These are phyloP conservation scores for Hortaea werneckii DNA, from an alignment of 2,329 filamentous ascomycete species.

Conservation along the genomic window DNA sequence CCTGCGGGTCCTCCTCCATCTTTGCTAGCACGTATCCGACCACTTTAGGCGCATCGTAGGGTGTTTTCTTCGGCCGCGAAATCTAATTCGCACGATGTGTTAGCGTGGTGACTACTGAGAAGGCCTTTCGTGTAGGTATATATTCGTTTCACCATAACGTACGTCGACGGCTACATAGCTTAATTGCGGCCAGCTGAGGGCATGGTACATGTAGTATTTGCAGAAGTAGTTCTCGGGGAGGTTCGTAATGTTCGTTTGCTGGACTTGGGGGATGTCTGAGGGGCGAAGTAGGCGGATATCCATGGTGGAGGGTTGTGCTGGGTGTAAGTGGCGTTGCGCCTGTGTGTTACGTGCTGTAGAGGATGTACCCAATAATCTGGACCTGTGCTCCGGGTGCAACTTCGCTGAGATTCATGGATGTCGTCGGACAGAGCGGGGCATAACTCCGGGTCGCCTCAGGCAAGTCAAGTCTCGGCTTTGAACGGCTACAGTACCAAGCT, in stretches of 20 bases:
- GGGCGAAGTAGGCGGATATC: constrained; percentile 81
- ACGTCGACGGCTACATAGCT: constrained; percentile 90
- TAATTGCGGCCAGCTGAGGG: constrained; percentile 93
- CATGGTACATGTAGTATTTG: constrained; percentile 99
- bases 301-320: constrained; percentile 42
- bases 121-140: not conserved
- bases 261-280: constrained; percentile 80
- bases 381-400: no score
- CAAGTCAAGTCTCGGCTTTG: no score
- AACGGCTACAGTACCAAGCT: no score
- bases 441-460: no score
- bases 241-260: constrained; percentile 98
- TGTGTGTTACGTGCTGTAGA: no score
- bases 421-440: no score
- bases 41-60: constrained; percentile 89
- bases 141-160: constrained; percentile 13
- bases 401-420: no score
- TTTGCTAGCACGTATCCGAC: constrained; percentile 99
- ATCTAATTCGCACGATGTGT: constrained; percentile 34
- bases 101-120: not conserved
- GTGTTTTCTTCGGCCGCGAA: constrained; percentile 63
- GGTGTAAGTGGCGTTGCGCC: no score
- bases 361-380: no score
- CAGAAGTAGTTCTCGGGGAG: constrained; percentile 99
- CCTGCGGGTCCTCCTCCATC: constrained; percentile 95